Evolutionary conservation across 2,329 filamentous ascomycete genomes (phyloP).

Genomic region (Calonectria henricotiae): DNA sequence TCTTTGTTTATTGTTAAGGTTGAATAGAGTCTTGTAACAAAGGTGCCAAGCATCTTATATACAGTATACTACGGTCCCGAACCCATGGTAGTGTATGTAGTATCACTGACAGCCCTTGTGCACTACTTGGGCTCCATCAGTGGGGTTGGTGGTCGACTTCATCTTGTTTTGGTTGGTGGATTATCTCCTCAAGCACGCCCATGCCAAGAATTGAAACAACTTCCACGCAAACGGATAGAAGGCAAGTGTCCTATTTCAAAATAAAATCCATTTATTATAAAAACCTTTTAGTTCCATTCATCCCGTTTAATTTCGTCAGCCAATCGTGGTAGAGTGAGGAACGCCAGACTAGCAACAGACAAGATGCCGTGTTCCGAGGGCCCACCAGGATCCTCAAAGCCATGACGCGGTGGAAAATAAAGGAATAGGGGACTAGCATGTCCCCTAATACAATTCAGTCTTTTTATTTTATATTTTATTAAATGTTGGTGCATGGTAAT

Average conservation of each 20-base stretch:
- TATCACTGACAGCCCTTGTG: background rate
- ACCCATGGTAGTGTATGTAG: background rate
- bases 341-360: background rate
- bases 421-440: background rate
- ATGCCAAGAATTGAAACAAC: slow-evolving; percentile 16
- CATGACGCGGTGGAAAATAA: background rate
- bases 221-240: background rate
- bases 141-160: background rate
- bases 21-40: background rate
- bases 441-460: background rate
- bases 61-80: background rate
- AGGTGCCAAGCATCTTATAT: slow-evolving; percentile 11
- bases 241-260: background rate
- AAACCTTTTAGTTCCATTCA: background rate
- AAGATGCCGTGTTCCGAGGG: background rate
- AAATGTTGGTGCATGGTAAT: background rate
- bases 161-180: background rate
- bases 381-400: background rate
- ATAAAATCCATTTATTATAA: background rate
- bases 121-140: background rate
- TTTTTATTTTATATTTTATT: background rate
- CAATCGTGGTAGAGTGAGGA: background rate
- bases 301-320: slow-evolving; percentile 1
- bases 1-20: background rate
- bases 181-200: background rate